Evolutionary conservation across 495 filamentous ascomycete genomes (phyloP).

Genomic region (Daldinia grandis): DNA sequence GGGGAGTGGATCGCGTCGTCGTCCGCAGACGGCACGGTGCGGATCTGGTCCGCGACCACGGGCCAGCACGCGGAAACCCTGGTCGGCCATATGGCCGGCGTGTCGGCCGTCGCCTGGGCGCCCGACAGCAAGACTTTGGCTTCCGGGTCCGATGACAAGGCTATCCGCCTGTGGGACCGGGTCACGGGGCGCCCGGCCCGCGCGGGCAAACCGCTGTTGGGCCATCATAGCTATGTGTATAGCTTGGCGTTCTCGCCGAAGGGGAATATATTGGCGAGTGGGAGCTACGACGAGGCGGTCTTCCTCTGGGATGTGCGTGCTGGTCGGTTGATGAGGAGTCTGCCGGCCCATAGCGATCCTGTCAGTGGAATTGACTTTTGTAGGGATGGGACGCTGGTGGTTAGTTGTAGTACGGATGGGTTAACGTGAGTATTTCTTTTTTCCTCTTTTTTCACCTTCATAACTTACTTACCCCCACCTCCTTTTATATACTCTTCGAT

Average conservation of each 20-base stretch:
- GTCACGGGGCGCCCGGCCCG: constrained; percentile 70
- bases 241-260: constrained; percentile 93
- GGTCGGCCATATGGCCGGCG: constrained; percentile 91
- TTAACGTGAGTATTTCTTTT: constrained; percentile 68
- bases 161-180: constrained; percentile 91
- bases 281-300: constrained; percentile 96
- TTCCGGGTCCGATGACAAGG: constrained; percentile 94
- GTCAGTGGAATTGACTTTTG: constrained; percentile 94
- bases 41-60: constrained; percentile 85
- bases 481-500: neutral
- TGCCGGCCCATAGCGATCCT: constrained; percentile 94
- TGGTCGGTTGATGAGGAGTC: constrained; percentile 81
- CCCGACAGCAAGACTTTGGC: constrained; percentile 87
- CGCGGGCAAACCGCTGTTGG: constrained; percentile 69
- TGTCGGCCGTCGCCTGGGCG: constrained; percentile 89
- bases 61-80: constrained; percentile 84
- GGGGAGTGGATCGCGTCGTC: constrained; percentile 88
- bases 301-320: constrained; percentile 95
- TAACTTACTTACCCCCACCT: neutral
- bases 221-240: constrained; percentile 97
- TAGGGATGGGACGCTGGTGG: constrained; percentile 88
- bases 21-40: constrained; percentile 87
- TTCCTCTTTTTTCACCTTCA: neutral
- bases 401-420: constrained; percentile 87
- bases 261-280: constrained; percentile 93